Evolutionary conservation across 768 basidiomycete genomes (phyloP), one percentile per base, ranked within the genome.

Genomic region (Leccinum olivaceopallidum): DNA sequence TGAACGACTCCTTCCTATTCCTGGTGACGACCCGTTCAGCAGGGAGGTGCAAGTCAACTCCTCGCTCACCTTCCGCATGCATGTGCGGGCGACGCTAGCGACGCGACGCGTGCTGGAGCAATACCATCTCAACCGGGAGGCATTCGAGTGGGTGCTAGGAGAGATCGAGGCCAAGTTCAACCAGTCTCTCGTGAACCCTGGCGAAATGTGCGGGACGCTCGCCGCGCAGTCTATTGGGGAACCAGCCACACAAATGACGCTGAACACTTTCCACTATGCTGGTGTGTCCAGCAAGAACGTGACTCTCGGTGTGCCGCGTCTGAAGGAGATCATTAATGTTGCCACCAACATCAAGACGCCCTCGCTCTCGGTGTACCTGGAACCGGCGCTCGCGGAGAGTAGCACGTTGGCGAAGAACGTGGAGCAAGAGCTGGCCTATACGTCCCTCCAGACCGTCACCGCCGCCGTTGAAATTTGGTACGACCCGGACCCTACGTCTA

Each of bases 221-320:
- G 90, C 96, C 39, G 97, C 97, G 1, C 97, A 99, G 78, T 98
- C 97, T 0, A 99, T 98, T 65, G 97, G 97, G 75, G 97, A 98
- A 80, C 97, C 97, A 0, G 97, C 97, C 5, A 99, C 97, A 1
- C 97, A 99, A 78, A 98, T 99, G 97, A 98, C 97, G 6, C 77
- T 99, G 60, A 99, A 99, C 75, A 98, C 96, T 0, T 99, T 98
- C 92, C 97, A 99, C 77, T 98, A 98, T 73, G 97, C 97, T 62
- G 97, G 97, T 88, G 97, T 99, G 26, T 96, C 97, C n/a, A 94
- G 92, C 71, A 98, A 98, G 79, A 98, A 97, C 77, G 97, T 99
- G 54, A 99, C 97, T 0, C 92, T 98, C 60, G 97, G 97, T 88
- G 97, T 99, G 2, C 97, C 97, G 2, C 95, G 97, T 76, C 75